A percentile compares a stretch with the other conserved stretches of the same genome.
These are phyloP conservation scores for Tarenaya hassleriana DNA, from an alignment of 345 rosid species.

Conservation along the genomic window DNA sequence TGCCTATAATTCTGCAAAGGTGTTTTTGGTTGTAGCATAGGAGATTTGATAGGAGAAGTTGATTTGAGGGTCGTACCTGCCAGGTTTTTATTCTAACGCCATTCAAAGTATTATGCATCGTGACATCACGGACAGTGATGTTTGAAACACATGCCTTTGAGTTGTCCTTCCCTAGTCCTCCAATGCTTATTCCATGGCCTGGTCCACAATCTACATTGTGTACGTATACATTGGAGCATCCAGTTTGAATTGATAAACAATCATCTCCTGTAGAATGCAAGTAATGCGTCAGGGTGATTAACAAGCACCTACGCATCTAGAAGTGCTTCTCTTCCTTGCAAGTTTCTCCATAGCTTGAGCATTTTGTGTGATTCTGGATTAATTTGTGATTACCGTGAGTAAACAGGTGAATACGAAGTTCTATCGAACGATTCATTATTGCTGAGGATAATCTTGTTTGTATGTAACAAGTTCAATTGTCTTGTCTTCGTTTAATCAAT, in stretches of 20 bases:
- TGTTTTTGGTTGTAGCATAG: background rate
- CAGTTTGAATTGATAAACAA: constrained; percentile 78
- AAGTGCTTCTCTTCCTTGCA: background rate
- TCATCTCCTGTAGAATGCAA: constrained; percentile 69
- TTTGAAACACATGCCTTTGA: constrained; percentile 81
- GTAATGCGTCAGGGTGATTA: constrained; percentile 1
- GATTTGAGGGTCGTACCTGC: constrained; percentile 48
- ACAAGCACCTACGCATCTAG: background rate
- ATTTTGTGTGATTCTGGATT: too few relatives aligned
- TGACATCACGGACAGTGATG: constrained; percentile 62
- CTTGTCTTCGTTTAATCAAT: too few relatives aligned
- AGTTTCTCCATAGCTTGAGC: background rate
- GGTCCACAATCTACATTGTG: constrained; percentile 76
- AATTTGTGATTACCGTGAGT: too few relatives aligned
- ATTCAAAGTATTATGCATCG: constrained; percentile 45
- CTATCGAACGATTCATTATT: too few relatives aligned
- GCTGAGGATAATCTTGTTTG: too few relatives aligned
- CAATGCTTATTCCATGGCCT: constrained; percentile 96
- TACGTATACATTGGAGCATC: constrained; percentile 68
- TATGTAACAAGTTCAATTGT: too few relatives aligned
- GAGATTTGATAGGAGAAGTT: background rate
- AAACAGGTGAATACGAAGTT: too few relatives aligned
- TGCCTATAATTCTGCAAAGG: background rate
- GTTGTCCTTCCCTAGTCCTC: constrained; percentile 66
- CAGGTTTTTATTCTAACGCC: constrained; percentile 92